phyloP scores from a whole-genome alignment of 2,329 filamentous ascomycete genomes.

The Remersonia thermophila region DNA sequence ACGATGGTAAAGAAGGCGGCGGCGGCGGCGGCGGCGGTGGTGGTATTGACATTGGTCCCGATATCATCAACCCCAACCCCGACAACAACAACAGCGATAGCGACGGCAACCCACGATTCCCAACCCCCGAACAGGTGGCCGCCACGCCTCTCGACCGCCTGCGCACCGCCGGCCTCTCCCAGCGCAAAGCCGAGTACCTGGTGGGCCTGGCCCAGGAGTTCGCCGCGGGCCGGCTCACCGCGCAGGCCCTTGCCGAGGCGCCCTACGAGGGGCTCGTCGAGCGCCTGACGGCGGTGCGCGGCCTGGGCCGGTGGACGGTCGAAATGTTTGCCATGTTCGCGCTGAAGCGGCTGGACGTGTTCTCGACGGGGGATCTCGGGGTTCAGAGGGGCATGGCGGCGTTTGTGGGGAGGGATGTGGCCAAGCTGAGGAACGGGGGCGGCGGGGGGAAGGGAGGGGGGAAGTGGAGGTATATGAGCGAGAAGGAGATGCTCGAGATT shows the following conservation, averaged over 20 bases:
- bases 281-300: conserved; percentile 72
- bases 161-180: conserved; percentile 76
- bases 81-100: conserved; percentile 1
- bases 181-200: conserved; percentile 93
- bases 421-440: conserved; percentile 53
- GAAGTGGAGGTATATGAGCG: conserved; percentile 97
- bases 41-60: conserved; percentile 1
- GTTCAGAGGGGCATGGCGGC: conserved; percentile 92
- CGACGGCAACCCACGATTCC: conserved; percentile 39
- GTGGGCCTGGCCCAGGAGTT: conserved; percentile 78
- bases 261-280: conserved; percentile 78
- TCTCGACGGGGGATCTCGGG: conserved; percentile 81
- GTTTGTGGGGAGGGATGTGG: conserved; percentile 70
- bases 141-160: conserved; percentile 51
- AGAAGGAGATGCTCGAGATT: conserved; percentile 79
- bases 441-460: conserved; percentile 41
- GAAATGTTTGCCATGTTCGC: conserved; percentile 98
- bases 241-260: conserved; percentile 62
- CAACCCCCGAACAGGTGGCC: conserved; percentile 62
- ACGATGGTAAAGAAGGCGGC: conserved; percentile 22
- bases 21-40: conserved; percentile 14
- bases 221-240: conserved; percentile 57
- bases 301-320: conserved; percentile 80
- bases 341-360: conserved; percentile 90
- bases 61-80: no score